Percentiles rank a stretch among this genome's conserved stretches.
Conservation (phyloP, 257 asterid species). For the Ophiorrhiza pumila region DNA sequence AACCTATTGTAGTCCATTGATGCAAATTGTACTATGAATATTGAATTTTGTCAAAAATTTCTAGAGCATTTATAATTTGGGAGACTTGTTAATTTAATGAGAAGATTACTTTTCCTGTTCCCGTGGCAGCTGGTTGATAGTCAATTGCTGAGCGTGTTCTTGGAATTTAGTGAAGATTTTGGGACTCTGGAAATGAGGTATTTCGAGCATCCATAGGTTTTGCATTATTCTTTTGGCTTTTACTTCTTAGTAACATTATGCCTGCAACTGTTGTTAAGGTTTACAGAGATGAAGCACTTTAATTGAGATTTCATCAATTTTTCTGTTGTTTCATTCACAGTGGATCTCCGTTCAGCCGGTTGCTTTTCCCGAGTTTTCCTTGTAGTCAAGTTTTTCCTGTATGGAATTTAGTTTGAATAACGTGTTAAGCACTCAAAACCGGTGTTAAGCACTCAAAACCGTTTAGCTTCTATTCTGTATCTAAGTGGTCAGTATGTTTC, state of each 20-base stretch:
- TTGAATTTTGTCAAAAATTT: background rate
- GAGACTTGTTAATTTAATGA: too few species aligned
- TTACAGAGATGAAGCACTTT: background rate
- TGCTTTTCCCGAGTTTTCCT: background rate
- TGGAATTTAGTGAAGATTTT: conserved; percentile 14
- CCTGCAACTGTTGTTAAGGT: background rate
- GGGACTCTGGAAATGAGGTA: conserved; percentile 29
- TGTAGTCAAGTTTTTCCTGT: background rate
- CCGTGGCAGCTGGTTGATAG: conserved; percentile 15
- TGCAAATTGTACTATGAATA: too few species aligned
- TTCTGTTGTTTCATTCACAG: background rate
- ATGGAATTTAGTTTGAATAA: too few species aligned
- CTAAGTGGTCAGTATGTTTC: background rate
- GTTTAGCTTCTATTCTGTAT: background rate
- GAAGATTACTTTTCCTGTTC: conserved; percentile 5
- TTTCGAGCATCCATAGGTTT: background rate
- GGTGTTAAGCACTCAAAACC: background rate
- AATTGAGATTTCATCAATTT: background rate
- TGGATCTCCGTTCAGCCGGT: background rate
- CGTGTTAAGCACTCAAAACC: too few species aligned
- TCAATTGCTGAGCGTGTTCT: conserved; percentile 16
- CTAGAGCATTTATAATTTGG: background rate
- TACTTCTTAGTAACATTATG: background rate
- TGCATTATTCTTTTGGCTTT: background rate
- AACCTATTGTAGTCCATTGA: too few species aligned